These are phyloP conservation scores for Citrullus colocynthis DNA, from an alignment of 306 rosid species.

Conservation along the genomic window DNA sequence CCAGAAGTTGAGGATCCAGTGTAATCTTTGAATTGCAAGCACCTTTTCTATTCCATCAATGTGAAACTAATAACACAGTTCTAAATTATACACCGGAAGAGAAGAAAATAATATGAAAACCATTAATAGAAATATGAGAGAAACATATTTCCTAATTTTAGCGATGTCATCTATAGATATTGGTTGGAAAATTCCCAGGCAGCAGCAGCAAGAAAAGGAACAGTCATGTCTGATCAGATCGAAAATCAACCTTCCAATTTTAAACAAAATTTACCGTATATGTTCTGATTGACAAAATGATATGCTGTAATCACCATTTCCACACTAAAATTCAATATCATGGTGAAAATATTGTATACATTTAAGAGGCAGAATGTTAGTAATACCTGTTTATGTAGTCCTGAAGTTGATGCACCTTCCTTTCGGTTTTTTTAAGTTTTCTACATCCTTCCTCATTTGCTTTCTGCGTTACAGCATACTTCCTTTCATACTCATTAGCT, in stretches of 20 bases:
- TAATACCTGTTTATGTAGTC: conserved; percentile 84
- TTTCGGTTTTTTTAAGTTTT: conserved; percentile 60
- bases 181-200: background rate
- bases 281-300: background rate
- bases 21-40: background rate
- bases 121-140: background rate
- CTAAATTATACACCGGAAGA: background rate
- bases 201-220: background rate
- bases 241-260: background rate
- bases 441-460: conserved; percentile 41
- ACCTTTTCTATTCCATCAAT: background rate
- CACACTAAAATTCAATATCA: conserved; percentile 1
- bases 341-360: conserved; percentile 12
- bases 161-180: background rate
- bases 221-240: background rate
- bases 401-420: conserved; percentile 67
- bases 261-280: background rate
- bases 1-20: background rate
- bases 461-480: conserved; percentile 43
- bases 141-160: background rate
- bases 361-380: conserved; percentile 22
- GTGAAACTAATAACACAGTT: background rate
- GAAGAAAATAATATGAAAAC: background rate
- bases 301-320: conserved; percentile 7
- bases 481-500: conserved; percentile 59